These are phyloP conservation scores for Diaporthe aspalathi DNA, from an alignment of 2,329 filamentous ascomycete species.

Conservation along the genomic window DNA sequence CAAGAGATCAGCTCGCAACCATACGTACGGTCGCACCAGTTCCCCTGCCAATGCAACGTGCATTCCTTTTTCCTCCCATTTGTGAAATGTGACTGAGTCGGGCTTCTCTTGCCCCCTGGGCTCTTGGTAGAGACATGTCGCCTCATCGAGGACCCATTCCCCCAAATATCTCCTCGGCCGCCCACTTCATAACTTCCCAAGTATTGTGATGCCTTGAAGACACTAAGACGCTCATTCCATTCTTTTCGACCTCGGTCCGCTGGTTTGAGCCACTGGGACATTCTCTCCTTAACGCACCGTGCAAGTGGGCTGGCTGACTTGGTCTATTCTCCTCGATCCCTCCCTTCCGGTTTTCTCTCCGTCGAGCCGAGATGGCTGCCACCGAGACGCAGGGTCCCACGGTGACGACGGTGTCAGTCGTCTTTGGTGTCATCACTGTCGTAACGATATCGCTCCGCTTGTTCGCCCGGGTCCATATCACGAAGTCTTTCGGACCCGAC, in stretches of 20 bases:
- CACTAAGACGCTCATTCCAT: background rate
- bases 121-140: background rate
- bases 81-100: slow-evolving; percentile 21
- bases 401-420: slow-evolving; percentile 27
- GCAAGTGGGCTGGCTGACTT: slow-evolving; percentile 9
- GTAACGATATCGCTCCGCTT: slow-evolving; percentile 17
- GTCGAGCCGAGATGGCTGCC: background rate
- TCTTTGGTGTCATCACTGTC: slow-evolving; percentile 30
- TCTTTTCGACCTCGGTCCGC: background rate
- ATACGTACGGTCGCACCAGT: background rate
- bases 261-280: background rate
- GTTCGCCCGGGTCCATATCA: slow-evolving; percentile 21
- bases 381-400: slow-evolving; percentile 25
- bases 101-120: background rate
- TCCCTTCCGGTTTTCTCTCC: background rate
- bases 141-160: background rate
- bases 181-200: slow-evolving; percentile 8
- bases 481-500: slow-evolving; percentile 8
- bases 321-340: background rate
- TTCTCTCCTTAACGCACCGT: slow-evolving; percentile 20
- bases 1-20: background rate
- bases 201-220: slow-evolving; percentile 7
- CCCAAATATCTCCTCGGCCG: slow-evolving; percentile 16
- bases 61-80: background rate
- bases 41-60: background rate